Evolutionary conservation across 2,329 filamentous ascomycete genomes (phyloP).

Genomic region (Coniochaeta pulveracea): DNA sequence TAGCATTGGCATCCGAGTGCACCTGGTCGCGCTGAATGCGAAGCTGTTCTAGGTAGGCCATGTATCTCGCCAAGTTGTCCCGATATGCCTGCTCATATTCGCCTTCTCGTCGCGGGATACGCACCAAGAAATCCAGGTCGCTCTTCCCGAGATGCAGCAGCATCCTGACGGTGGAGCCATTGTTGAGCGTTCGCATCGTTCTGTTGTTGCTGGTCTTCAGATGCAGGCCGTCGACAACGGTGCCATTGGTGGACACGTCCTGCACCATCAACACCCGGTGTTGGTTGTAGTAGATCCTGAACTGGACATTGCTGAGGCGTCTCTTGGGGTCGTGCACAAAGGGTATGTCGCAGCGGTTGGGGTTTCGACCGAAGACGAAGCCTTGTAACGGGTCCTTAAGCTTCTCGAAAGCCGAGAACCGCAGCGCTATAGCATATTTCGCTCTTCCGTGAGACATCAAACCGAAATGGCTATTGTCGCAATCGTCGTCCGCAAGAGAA

Average conservation of each 20-base stretch:
- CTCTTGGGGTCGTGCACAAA: conserved; percentile 55
- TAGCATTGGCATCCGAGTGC: conserved; percentile 26
- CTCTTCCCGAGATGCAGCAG: conserved; percentile 35
- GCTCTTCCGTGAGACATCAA: conserved; percentile 40
- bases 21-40: too few species aligned
- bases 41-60: conserved; percentile 26
- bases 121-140: conserved; percentile 73
- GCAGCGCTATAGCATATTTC: conserved; percentile 63
- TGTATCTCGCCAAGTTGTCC: conserved; percentile 58
- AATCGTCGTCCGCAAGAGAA: conserved; percentile 38
- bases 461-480: conserved; percentile 32
- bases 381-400: conserved; percentile 60
- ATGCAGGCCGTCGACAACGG: conserved; percentile 65
- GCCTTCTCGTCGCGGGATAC: conserved; percentile 67
- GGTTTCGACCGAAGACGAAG: conserved; percentile 79
- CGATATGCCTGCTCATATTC: conserved; percentile 53
- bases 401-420: conserved; percentile 64
- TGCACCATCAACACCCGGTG: conserved; percentile 82
- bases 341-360: conserved; percentile 57
- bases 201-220: conserved; percentile 34
- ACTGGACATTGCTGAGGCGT: conserved; percentile 88
- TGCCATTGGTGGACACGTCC: conserved; percentile 93
- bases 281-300: conserved; percentile 84
- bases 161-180: conserved; percentile 64
- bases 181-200: conserved; percentile 51